Conservation (phyloP, 2,329 filamentous ascomycete genomes). For the Seiridium cupressi region DNA sequence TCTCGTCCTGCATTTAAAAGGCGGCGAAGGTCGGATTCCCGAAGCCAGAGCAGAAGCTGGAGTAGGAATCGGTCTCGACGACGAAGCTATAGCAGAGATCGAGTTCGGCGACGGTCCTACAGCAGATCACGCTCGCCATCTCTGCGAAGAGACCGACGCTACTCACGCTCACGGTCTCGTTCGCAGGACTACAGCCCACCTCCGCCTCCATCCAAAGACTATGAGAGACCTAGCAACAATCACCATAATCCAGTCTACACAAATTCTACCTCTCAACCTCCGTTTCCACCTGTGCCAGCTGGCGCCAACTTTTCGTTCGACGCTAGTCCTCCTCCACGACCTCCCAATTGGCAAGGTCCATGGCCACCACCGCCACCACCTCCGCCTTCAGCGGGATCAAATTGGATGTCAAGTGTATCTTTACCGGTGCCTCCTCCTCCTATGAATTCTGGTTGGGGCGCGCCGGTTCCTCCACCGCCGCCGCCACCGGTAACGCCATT, state of each 20-base stretch:
- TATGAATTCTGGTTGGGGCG: not conserved
- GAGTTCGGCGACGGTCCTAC: slow-evolving; percentile 23
- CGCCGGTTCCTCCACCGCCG: slow-evolving; percentile 1
- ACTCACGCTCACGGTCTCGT: slow-evolving; percentile 15
- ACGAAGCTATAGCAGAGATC: slow-evolving; percentile 18
- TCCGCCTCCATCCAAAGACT: not conserved
- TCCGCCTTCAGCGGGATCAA: not conserved
- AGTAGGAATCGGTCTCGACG: slow-evolving; percentile 20
- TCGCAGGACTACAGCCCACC: slow-evolving; percentile 10
- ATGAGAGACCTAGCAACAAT: not conserved
- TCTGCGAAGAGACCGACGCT: slow-evolving; percentile 18
- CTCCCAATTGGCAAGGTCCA: slow-evolving; percentile 11
- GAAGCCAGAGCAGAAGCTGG: slow-evolving; percentile 28
- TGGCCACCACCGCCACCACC: slow-evolving; percentile 11
- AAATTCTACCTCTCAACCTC: not conserved
- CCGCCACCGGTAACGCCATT: slow-evolving; percentile 7
- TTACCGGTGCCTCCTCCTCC: not conserved
- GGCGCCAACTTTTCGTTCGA: not conserved
- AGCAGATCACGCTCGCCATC: slow-evolving; percentile 28
- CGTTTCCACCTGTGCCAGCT: not conserved
- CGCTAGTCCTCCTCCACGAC: slow-evolving; percentile 5
- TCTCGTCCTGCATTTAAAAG: slow-evolving; percentile 38
- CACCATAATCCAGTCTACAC: not conserved
- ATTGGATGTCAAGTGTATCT: slow-evolving; percentile 6
- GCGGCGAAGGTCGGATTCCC: slow-evolving; percentile 35